Evolutionary conservation across 2,329 filamentous ascomycete genomes (phyloP), one percentile per base, ranked within the genome.

Genomic region (Clonostachys solani): DNA sequence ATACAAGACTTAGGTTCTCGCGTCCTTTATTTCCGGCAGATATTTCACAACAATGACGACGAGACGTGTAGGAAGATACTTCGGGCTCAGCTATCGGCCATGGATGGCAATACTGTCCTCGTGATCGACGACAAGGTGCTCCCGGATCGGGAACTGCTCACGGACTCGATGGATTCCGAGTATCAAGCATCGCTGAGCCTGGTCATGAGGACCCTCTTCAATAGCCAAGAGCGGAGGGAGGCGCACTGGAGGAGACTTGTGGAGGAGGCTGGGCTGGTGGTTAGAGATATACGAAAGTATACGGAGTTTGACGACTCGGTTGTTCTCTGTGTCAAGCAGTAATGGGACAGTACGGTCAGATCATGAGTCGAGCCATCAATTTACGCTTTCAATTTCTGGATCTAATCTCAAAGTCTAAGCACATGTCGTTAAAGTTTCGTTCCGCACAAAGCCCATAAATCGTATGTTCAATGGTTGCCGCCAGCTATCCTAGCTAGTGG

Each of bases 11-110:
- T 23, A 58, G 55, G 45, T 44, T 58, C 55, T 5, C 49, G 51
- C 4, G 54, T 56, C 6, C 60, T 59, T 44, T 61, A 61, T 45
- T 58, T 60, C 37, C 56, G 59, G 29, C 52, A 58, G n/a, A 56
- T 62, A 16, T 37, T 62, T 45, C 59, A 60, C 47, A 56, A 61
- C 38, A 49, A 58, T 34, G 49, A 56, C 29, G 57, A 59, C 38
- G 52, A 50, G 37, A 52, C 51, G 10, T 58, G 56, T 44, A 45
- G 57, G 34, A 34, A 45, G 17, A 62, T 60, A 17, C 46, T 61
- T 7, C 29, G 48, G 29, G 35, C 52, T 9, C 50, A 55, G 18
- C 10, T 49, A 1, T 38, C 47, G 2, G 57, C 55, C 42, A 53
- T 60, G 49, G 47, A 47, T 3, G 12, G 48, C 1, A 33, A 52